Evolutionary conservation across 2,329 filamentous ascomycete genomes (phyloP), one percentile per base, ranked within the genome.

Genomic region (Bipolaris bicolor): DNA sequence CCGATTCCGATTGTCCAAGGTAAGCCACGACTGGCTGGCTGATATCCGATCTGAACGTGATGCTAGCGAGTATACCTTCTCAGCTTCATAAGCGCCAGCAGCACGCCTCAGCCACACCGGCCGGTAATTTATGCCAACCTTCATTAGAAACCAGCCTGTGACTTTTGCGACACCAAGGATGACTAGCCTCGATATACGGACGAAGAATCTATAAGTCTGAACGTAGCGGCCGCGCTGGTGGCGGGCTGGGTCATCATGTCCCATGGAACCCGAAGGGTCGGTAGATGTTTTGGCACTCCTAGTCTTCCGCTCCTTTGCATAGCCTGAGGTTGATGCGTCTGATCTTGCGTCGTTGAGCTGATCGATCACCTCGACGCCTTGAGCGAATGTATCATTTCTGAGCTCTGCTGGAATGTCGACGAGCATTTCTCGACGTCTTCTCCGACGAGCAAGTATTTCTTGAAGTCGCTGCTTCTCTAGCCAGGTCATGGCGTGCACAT

Each of bases 391-490:
- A 34, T 77, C 76, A 18, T 75, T 74, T 4, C 78, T 73, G 22
- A 82, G 68, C 60, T 82, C 80, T 3, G 70, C 47, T 1, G 80
- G 80, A 50, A 82, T 70, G 10, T 71, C 57, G 34, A 73, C 70
- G 9, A 73, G 55, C 20, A 67, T 74, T 15, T 78, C 71, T 44
- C 73, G 72, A 34, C 78, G 74, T 18, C 74, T 72, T 41, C 76
- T 68, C 41, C 79, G 75, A 3, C 78, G 77, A 22, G 74, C 72
- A 46, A 95, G 88, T 3, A 96, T 81, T 69, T 98, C 92, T 43
- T 87, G 84, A 9, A 94, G 82, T 5, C 93, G 85, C 64, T 96
- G 90, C 66, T 94, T 90, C 72, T 99, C 95, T 3, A 98, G 80
- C 94, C 95, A 99, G 0, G 95, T 97, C 77, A 88, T 88, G 34